Evolutionary conservation across 768 basidiomycete genomes (phyloP).

Genomic region (Suillus decipiens): DNA sequence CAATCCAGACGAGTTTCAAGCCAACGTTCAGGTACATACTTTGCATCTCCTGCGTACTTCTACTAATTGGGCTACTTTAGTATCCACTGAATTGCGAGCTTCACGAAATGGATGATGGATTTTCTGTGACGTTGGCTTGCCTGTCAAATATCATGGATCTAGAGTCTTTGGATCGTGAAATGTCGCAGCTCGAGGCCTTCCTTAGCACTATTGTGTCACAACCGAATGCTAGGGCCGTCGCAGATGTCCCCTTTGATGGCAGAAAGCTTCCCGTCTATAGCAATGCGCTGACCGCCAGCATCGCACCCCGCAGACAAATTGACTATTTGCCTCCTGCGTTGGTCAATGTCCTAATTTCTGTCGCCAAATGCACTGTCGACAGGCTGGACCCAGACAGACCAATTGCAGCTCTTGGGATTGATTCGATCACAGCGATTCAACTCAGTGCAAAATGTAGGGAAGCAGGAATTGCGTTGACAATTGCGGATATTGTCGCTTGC

Average conservation of each 20-base stretch:
- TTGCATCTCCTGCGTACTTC: neutral
- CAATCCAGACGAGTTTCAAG: conserved; percentile 17
- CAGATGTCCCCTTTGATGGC: neutral
- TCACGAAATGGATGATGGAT: conserved; percentile 31
- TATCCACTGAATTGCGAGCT: conserved; percentile 48
- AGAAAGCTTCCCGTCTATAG: neutral
- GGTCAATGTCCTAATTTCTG: conserved; percentile 15
- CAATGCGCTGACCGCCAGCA: neutral
- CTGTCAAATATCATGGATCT: conserved; percentile 30
- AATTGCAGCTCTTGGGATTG: conserved; percentile 44
- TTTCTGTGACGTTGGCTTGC: conserved; percentile 40
- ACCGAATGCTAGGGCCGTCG: conserved; percentile 19
- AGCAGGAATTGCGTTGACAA: conserved; percentile 34
- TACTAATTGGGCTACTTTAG: conserved; percentile 24
- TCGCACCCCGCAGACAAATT: neutral
- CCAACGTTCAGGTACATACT: conserved; percentile 33
- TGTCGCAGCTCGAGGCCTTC: conserved; percentile 23
- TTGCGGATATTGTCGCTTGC: conserved; percentile 45
- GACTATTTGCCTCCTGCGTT: conserved; percentile 16
- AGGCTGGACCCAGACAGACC: conserved; percentile 36
- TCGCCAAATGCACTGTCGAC: conserved; percentile 30
- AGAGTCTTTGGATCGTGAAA: conserved; percentile 19
- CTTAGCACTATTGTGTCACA: conserved; percentile 23
- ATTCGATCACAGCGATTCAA: conserved; percentile 52
- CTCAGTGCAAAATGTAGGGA: conserved; percentile 41